Evolutionary conservation across 2,329 filamentous ascomycete genomes (phyloP).

Genomic region (Ophiosphaerella narmari): DNA sequence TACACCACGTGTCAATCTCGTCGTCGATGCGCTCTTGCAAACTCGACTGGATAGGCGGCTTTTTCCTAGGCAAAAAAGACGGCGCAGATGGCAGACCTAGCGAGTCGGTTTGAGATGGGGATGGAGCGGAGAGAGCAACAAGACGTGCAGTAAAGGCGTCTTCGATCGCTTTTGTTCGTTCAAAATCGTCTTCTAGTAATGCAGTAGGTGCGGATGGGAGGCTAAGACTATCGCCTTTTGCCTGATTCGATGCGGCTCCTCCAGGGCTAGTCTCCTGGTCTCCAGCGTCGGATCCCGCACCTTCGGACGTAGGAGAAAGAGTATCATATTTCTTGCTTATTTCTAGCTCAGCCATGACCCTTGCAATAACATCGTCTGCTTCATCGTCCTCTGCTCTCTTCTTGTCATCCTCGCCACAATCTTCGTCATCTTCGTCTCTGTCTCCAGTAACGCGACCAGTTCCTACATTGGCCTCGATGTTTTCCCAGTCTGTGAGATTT

Average conservation of each 20-base stretch:
- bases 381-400: constrained; percentile 44
- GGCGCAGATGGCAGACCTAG: constrained; percentile 53
- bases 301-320: constrained; percentile 24
- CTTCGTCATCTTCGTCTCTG: constrained; percentile 21
- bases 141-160: constrained; percentile 53
- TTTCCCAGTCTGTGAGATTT: constrained; percentile 37
- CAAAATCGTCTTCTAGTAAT: constrained; percentile 32
- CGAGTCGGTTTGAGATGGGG: constrained; percentile 29
- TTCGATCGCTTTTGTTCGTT: constrained; percentile 44
- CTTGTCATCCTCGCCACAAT: constrained; percentile 23
- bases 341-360: constrained; percentile 53
- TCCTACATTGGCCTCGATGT: constrained; percentile 37
- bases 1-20: constrained; percentile 77
- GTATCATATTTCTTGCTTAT: constrained; percentile 48
- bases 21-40: constrained; percentile 63
- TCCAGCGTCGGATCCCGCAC: constrained; percentile 14
- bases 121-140: constrained; percentile 50
- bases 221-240: constrained; percentile 21
- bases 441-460: constrained; percentile 24
- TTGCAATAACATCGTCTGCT: constrained; percentile 53
- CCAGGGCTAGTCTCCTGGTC: neutral
- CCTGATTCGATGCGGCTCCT: neutral
- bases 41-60: constrained; percentile 41
- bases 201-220: constrained; percentile 53
- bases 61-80: constrained; percentile 48